Conservation (phyloP, 148 eudicot genomes). For the Fagopyrum tataricum region DNA sequence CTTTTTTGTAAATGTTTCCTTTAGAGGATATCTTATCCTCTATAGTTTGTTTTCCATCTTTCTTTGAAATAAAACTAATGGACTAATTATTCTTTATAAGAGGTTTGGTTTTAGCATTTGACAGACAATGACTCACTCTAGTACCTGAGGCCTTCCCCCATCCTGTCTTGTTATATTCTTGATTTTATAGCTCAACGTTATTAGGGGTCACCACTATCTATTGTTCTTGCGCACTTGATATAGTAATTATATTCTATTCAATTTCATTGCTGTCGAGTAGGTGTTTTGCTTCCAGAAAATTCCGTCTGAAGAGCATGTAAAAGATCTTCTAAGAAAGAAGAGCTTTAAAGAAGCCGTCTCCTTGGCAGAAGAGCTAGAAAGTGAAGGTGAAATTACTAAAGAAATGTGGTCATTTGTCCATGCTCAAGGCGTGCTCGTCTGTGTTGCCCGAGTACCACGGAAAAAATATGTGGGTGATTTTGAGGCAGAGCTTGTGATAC, state of each 20-base stretch:
- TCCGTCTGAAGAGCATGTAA: conserved; percentile 80
- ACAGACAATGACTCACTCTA: background rate
- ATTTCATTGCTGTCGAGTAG: conserved; percentile 30
- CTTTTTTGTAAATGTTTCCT: background rate
- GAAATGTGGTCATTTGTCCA: conserved; percentile 83
- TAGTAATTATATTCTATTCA: background rate
- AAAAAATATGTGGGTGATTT: conserved; percentile 84
- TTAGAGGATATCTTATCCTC: background rate
- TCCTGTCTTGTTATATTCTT: background rate
- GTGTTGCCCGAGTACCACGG: conserved; percentile 97
- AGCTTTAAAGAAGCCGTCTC: conserved; percentile 70
- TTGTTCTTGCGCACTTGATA: conserved; percentile 2
- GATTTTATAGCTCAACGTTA: background rate
- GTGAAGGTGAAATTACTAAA: conserved; percentile 79
- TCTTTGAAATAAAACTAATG: background rate
- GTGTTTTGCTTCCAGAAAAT: conserved; percentile 62
- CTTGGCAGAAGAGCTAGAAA: conserved; percentile 75
- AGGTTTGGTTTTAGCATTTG: background rate
- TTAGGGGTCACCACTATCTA: background rate
- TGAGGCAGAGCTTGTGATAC: conserved; percentile 63
- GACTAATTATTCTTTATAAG: background rate
- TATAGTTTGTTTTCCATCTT: background rate
- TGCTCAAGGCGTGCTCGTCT: conserved; percentile 97
- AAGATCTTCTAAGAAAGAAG: conserved; percentile 80
- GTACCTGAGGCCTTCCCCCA: background rate